Evolutionary conservation across 2,329 filamentous ascomycete species (phyloP), one percentile per base, ranked within the genome.

Genomic region (Biscogniauxia marginata): DNA sequence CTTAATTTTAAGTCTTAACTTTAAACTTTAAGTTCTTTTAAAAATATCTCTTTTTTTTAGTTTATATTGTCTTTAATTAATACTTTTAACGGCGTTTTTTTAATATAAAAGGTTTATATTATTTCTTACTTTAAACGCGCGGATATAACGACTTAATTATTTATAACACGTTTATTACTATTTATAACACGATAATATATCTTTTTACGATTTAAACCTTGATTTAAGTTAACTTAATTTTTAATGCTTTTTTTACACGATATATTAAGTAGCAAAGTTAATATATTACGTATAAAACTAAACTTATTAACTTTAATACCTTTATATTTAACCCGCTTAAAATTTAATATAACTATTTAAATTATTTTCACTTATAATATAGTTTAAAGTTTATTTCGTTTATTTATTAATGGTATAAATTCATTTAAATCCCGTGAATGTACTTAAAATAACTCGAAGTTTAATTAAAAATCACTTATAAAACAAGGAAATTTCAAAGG

Each of bases 311-410:
- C 46, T 47, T 47, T 7, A 16, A 22, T 21, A n/a, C n/a, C n/a
- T n/a, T n/a, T n/a, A n/a, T n/a, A n/a, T n/a, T n/a, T n/a, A n/a
- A n/a, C n/a, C n/a, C n/a, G n/a, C n/a, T n/a, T n/a, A n/a, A n/a
- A n/a, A 23, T 23, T 21, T 47, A 47, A 47, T 47, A 47, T 47
- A 47, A 16, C 16, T 47, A 19, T 47, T 47, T 47, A 47, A 47
- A 47, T 18, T 23, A 47, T 47, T 47, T 47, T 47, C 24, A 47
- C 18, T 47, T 47, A 47, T 47, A 47, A 47, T 21, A 22, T 22
- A 9, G 24, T 47, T 9, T 21, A 23, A 21, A 21, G 46, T 47
- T 22, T 21, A 47, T 47, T 22, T 22, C 13, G 18, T 47, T 22
- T 47, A 20, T 21, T 7, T 8, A 21, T 47, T 22, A 20, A 20